Conservation (phyloP, 306 rosid species). For the Casuarina glauca region DNA sequence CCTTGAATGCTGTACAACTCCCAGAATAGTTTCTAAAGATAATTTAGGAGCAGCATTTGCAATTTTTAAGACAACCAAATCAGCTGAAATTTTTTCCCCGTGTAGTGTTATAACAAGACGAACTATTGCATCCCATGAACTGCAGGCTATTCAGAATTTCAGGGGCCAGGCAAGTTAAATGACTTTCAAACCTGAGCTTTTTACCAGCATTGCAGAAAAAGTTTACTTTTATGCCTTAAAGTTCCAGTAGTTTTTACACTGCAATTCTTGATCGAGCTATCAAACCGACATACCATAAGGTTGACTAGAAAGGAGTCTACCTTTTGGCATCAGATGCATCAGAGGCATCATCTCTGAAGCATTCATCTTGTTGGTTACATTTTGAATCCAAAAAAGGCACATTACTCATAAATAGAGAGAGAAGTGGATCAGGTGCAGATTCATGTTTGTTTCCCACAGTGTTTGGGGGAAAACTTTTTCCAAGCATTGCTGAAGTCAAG, state of each 20-base stretch:
- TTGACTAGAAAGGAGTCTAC: slow-evolving; percentile 33
- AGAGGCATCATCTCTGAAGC: slow-evolving; percentile 33
- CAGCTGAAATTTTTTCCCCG: neutral
- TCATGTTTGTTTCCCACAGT: slow-evolving; percentile 50
- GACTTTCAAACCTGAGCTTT: neutral
- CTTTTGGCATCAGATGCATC: slow-evolving; percentile 40
- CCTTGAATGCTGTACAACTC: neutral
- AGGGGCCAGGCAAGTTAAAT: neutral
- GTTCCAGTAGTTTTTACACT: neutral
- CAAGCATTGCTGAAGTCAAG: slow-evolving; percentile 50
- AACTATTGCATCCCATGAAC: neutral
- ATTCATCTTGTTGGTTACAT: slow-evolving; percentile 31
- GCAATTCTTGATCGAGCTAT: neutral
- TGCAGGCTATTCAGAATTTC: neutral
- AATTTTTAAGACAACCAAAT: neutral
- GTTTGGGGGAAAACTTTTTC: slow-evolving; percentile 47
- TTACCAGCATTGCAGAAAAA: neutral
- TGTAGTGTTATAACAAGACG: neutral
- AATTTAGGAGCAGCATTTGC: neutral
- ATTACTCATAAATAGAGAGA: slow-evolving; percentile 64
- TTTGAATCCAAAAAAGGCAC: slow-evolving; percentile 35
- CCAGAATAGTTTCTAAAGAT: neutral
- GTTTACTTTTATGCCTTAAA: neutral
- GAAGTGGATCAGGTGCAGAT: slow-evolving; percentile 68
- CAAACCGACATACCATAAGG: neutral